Conservation (phyloP, 2,329 filamentous ascomycete species). For the Colletotrichum sp. region DNA sequence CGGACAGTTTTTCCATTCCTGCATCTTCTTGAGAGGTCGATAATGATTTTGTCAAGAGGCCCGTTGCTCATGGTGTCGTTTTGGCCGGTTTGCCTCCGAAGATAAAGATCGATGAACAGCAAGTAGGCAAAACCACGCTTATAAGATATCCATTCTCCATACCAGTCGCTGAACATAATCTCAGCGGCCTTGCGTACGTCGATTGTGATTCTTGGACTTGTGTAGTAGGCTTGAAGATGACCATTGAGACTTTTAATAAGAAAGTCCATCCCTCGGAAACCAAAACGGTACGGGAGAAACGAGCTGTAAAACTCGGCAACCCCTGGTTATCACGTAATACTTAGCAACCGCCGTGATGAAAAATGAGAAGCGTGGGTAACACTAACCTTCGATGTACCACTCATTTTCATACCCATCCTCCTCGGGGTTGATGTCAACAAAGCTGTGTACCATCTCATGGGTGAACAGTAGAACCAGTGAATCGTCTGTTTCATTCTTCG, state of each 20-base stretch:
- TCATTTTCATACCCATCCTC: constrained; percentile 17
- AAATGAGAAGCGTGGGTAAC: not conserved
- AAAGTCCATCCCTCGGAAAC: constrained; percentile 10
- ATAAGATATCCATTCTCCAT: constrained; percentile 15
- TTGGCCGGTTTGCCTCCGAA: not conserved
- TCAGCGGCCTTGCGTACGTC: constrained; percentile 3
- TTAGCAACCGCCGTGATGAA: not conserved
- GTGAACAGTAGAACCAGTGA: constrained; percentile 3
- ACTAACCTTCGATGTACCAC: constrained; percentile 21
- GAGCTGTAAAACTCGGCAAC: constrained; percentile 18
- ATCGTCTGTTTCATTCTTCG: not conserved
- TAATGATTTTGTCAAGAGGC: not conserved
- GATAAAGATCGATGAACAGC: not conserved
- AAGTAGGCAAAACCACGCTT: constrained; percentile 4
- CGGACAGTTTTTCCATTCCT: not conserved
- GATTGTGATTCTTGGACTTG: constrained; percentile 11
- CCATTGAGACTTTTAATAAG: constrained; percentile 9
- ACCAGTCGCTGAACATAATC: constrained; percentile 18
- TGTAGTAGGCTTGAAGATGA: constrained; percentile 14
- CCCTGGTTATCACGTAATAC: not conserved
- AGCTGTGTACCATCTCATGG: constrained; percentile 24
- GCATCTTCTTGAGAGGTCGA: not conserved
- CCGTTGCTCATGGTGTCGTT: not conserved
- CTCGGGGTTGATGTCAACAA: not conserved
- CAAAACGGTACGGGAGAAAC: constrained; percentile 19